Evolutionary conservation across 495 filamentous ascomycete species (phyloP), one percentile per base, ranked within the genome.

Genomic region (Mytilinidion resinicola): DNA sequence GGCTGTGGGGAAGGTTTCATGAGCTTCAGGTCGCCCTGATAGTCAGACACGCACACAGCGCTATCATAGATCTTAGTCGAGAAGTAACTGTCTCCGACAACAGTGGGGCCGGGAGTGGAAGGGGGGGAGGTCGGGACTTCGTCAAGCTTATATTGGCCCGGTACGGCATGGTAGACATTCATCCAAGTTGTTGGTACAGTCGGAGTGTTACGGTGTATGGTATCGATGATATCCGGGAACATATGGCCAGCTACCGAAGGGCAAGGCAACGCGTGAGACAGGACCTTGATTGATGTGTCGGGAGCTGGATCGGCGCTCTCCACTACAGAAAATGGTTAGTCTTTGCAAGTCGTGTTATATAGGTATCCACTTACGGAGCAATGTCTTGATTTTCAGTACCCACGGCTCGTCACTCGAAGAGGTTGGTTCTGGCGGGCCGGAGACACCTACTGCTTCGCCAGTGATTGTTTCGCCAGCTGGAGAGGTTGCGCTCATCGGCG

Each of bases 101-200:
- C 71, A 0, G 73, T 65, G 5, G 75, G 73, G 11, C 76, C 79
- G 14, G 83, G 83, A 5, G 82, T 85, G 55, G 67, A 76, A 4
- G 81, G 78, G 4, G 83, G 83, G n/a, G 82, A 84, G 33, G 73
- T 77, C 3, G 83, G 83, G 1, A 86, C 74, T 60, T 84, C 83
- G 25, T 74, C 77, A 42, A 86, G 78, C 58, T 76, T 83, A 71
- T 83, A 86, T 48, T 80, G 79, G 48, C 79, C 76, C 0, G 81
- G 83, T 1, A 86, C 80, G 7, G 82, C 83, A 59, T 86, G 82
- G 50, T 80, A 81, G 51, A 86, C 75, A 54, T 85, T 82, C 66
- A 86, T 82, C 66, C 80, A 85, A 1, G 74, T 73, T 0, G 74
- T 75, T 15, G 73, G 71, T 35, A 68, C 75, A 12, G 71, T 72